A percentile compares a stretch with the other conserved stretches of the same genome.
Conservation (phyloP, 2,329 filamentous ascomycete species). For the Chrysoporthe deuterocubensis region DNA sequence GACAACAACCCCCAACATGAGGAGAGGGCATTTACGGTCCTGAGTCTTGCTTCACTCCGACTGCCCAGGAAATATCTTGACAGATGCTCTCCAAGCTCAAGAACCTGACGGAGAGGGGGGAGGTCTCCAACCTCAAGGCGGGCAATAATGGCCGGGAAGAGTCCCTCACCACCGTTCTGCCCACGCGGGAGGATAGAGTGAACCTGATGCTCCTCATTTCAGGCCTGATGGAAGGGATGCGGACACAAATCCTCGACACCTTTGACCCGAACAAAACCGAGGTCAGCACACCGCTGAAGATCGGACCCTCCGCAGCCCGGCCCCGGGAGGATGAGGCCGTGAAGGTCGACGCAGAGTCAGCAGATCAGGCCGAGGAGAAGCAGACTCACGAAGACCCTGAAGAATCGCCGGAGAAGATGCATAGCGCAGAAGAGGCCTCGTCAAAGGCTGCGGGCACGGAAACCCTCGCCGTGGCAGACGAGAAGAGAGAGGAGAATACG, state of each 20-base stretch:
- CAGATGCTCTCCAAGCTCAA: conserved; percentile 28
- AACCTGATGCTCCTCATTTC: conserved; percentile 30
- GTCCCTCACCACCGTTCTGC: conserved; percentile 31
- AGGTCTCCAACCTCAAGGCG: conserved; percentile 6
- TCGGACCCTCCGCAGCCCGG: conserved; percentile 6
- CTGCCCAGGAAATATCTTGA: not conserved
- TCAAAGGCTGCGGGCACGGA: not conserved
- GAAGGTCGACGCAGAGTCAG: not conserved
- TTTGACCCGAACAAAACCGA: conserved; percentile 27
- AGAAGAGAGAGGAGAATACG: no score
- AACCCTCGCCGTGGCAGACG: not conserved
- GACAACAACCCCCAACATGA: not conserved
- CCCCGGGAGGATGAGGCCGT: conserved; percentile 6
- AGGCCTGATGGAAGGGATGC: conserved; percentile 29
- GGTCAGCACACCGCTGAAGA: conserved; percentile 15
- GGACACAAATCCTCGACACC: conserved; percentile 28
- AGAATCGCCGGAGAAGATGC: not conserved
- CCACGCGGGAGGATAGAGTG: conserved; percentile 30
- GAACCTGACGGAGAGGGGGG: conserved; percentile 21
- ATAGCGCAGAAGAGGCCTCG: not conserved
- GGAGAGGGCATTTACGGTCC: not conserved
- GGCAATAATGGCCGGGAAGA: conserved; percentile 18
- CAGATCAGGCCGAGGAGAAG: not conserved
- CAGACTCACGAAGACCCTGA: not conserved
- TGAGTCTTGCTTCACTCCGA: no score